phyloP scores from a whole-genome alignment of 306 rosid species.

The Fragaria ananassa region DNA sequence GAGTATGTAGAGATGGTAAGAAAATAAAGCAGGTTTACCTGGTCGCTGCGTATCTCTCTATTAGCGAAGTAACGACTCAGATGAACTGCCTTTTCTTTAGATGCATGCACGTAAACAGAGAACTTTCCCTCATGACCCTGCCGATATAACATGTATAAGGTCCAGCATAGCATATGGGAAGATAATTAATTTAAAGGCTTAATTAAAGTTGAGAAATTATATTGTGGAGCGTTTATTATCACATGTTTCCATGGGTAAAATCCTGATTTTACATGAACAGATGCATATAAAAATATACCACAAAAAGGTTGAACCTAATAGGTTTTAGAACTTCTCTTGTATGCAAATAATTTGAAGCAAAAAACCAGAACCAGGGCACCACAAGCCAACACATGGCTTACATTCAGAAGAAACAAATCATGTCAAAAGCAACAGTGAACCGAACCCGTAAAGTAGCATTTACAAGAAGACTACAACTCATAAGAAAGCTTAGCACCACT shows the following conservation, averaged over 20 bases:
- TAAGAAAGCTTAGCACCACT: too few species aligned
- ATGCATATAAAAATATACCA: not conserved
- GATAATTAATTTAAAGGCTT: constrained; percentile 8
- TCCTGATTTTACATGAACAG: not conserved
- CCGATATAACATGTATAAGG: constrained; percentile 27
- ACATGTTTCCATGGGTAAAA: not conserved
- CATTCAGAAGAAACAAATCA: too few species aligned
- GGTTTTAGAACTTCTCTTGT: too few species aligned
- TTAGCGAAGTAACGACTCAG: constrained; percentile 73
- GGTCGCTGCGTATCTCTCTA: constrained; percentile 78
- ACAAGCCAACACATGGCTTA: too few species aligned
- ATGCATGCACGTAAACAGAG: constrained; percentile 94
- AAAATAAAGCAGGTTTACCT: constrained; percentile 42
- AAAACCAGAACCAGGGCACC: too few species aligned
- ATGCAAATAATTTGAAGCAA: too few species aligned
- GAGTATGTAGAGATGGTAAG: not conserved
- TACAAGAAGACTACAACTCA: too few species aligned
- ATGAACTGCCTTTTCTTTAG: constrained; percentile 78
- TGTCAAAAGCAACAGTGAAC: too few species aligned
- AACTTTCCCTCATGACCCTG: constrained; percentile 99
- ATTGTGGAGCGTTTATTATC: not conserved
- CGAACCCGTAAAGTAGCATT: too few species aligned
- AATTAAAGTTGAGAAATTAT: not conserved
- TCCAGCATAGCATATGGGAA: constrained; percentile 25
- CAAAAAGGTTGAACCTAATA: too few species aligned